These are phyloP conservation scores for Diaporthe citriasiana DNA, from an alignment of 2,329 filamentous ascomycete species.

Conservation along the genomic window DNA sequence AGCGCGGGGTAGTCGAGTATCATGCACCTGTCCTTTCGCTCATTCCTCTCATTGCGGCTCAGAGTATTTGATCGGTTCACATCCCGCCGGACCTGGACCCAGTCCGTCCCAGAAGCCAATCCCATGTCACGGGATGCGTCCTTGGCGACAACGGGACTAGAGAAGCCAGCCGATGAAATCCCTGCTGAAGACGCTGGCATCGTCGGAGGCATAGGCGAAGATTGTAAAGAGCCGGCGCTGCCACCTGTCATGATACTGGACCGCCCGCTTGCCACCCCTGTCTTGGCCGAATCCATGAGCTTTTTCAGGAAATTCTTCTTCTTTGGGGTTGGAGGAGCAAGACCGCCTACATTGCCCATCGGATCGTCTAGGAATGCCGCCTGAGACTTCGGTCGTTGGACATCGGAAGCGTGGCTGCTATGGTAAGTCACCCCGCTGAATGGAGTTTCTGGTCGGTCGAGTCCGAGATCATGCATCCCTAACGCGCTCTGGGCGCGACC, in stretches of 20 bases:
- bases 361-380: constrained; percentile 76
- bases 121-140: constrained; percentile 80
- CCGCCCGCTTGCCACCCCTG: constrained; percentile 88
- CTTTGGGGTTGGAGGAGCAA: constrained; percentile 80
- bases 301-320: constrained; percentile 96
- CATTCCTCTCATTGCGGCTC: constrained; percentile 87
- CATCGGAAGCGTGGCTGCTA: constrained; percentile 82
- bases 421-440: constrained; percentile 90
- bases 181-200: constrained; percentile 52
- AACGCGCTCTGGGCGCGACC: constrained; percentile 75
- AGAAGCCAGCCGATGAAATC: constrained; percentile 48
- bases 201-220: constrained; percentile 60
- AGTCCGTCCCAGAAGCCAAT: constrained; percentile 77
- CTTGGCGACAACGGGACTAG: constrained; percentile 51
- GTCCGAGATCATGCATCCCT: constrained; percentile 69
- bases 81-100: constrained; percentile 97
- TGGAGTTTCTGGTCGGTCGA: constrained; percentile 71
- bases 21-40: constrained; percentile 89
- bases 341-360: constrained; percentile 80
- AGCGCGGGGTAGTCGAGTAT: constrained; percentile 94
- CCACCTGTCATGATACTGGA: constrained; percentile 81
- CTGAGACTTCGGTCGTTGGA: constrained; percentile 72
- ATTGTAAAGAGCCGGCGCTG: constrained; percentile 60
- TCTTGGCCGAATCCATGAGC: constrained; percentile 94
- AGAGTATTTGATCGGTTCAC: constrained; percentile 96